A percentile compares a stretch with the other conserved stretches of the same genome.
Conservation (phyloP, 2,329 filamentous ascomycete species). For the Thielaviopsis musarum region DNA sequence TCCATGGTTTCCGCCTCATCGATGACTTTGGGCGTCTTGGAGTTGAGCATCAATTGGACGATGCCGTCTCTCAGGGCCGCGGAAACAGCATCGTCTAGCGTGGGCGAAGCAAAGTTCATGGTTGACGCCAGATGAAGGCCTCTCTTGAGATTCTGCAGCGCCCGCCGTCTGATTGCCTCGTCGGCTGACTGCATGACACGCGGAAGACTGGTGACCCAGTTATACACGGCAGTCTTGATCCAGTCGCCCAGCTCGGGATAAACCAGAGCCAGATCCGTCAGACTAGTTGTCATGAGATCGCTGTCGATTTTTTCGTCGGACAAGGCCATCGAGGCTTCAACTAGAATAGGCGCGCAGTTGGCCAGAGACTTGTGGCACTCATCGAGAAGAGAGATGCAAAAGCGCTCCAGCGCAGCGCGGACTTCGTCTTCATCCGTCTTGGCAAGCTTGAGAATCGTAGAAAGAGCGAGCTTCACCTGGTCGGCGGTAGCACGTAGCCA, state of each 20-base stretch:
- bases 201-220: conserved; percentile 67
- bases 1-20: conserved; percentile 18
- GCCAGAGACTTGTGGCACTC: conserved; percentile 59
- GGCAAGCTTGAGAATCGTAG: conserved; percentile 59
- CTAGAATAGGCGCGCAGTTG: conserved; percentile 51
- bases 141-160: conserved; percentile 60
- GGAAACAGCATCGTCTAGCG: conserved; percentile 50
- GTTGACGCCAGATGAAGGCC: conserved; percentile 49
- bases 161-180: conserved; percentile 55
- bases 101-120: conserved; percentile 45
- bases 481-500: conserved; percentile 70
- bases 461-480: conserved; percentile 71
- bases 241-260: conserved; percentile 45
- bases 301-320: conserved; percentile 23
- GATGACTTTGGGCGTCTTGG: conserved; percentile 18
- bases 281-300: conserved; percentile 26
- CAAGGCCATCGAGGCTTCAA: conserved; percentile 67
- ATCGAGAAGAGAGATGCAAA: conserved; percentile 63
- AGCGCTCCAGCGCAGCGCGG: conserved; percentile 43
- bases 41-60: conserved; percentile 17
- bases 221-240: conserved; percentile 55
- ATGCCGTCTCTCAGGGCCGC: conserved; percentile 61
- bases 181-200: conserved; percentile 72
- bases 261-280: conserved; percentile 45
- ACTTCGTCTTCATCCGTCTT: conserved; percentile 55